Evolutionary conservation across 495 filamentous ascomycete genomes (phyloP).

Genomic region (Lasiosphaeris hirsuta): DNA sequence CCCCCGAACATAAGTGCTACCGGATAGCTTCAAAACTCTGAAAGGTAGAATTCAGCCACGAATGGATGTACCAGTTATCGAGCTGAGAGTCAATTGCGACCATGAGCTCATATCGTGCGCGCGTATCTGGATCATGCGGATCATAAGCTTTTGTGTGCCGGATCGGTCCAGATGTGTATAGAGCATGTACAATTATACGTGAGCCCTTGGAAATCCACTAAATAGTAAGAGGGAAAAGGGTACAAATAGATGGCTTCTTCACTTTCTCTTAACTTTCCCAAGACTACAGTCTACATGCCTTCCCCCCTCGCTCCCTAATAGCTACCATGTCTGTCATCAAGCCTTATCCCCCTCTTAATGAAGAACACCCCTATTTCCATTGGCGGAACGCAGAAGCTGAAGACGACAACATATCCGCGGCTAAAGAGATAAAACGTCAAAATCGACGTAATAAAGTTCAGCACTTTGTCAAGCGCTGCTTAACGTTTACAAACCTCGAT

Average conservation of each 20-base stretch:
- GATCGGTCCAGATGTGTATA: no score
- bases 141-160: no score
- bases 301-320: neutral
- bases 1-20: no score
- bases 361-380: slow-evolving; percentile 2
- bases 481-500: slow-evolving; percentile 1
- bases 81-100: no score
- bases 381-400: neutral
- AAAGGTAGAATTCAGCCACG: no score
- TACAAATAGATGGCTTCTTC: slow-evolving; percentile 2
- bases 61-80: no score
- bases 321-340: neutral
- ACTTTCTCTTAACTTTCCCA: slow-evolving; percentile 3
- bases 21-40: no score
- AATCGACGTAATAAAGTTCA: slow-evolving; percentile 5
- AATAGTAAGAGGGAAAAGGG: slow-evolving; percentile 1
- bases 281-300: slow-evolving; percentile 1
- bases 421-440: no score
- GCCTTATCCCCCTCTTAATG: neutral
- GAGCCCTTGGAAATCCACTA: no score
- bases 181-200: no score
- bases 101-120: no score
- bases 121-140: no score
- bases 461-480: slow-evolving; percentile 5
- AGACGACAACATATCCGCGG: slow-evolving; percentile 10